phyloP scores from a whole-genome alignment of 2,329 filamentous ascomycete genomes.

The Talaromyces sp. region DNA sequence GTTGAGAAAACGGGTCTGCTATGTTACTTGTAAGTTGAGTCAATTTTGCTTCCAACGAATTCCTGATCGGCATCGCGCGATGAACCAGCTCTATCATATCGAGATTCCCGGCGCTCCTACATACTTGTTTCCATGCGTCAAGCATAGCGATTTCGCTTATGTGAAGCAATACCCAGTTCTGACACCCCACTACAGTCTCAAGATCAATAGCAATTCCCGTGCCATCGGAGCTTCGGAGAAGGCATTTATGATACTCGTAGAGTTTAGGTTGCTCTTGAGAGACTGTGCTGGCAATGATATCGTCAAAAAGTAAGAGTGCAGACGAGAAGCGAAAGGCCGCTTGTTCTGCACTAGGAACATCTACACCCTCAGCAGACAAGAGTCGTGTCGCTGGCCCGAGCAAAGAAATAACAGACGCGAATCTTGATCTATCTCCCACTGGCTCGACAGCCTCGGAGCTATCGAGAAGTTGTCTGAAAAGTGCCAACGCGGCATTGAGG shows the following conservation, averaged over 20 bases:
- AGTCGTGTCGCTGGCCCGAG: background rate
- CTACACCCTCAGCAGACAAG: slow-evolving; percentile 16
- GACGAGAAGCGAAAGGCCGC: slow-evolving; percentile 37
- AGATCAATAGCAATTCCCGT: slow-evolving; percentile 37
- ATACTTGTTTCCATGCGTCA: slow-evolving; percentile 54
- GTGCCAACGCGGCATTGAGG: slow-evolving; percentile 30
- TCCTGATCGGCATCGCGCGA: slow-evolving; percentile 12
- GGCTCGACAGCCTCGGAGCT: background rate
- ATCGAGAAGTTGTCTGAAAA: slow-evolving; percentile 29
- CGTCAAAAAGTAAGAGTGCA: slow-evolving; percentile 33
- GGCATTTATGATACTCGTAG: slow-evolving; percentile 20
- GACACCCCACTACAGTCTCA: slow-evolving; percentile 53
- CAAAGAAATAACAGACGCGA: slow-evolving; percentile 2
- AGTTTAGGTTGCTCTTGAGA: slow-evolving; percentile 31
- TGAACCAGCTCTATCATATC: slow-evolving; percentile 12
- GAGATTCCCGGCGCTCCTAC: slow-evolving; percentile 24
- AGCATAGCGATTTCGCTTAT: slow-evolving; percentile 54
- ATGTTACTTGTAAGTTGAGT: background rate
- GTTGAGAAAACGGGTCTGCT: background rate
- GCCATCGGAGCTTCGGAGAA: slow-evolving; percentile 23
- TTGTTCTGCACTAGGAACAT: slow-evolving; percentile 34
- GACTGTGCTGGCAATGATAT: slow-evolving; percentile 35
- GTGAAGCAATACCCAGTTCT: slow-evolving; percentile 56
- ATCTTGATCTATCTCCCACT: background rate
- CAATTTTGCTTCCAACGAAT: slow-evolving; percentile 3